Evolutionary conservation across 2,329 filamentous ascomycete species (phyloP).

Genomic region (Colletotrichum abscissum): DNA sequence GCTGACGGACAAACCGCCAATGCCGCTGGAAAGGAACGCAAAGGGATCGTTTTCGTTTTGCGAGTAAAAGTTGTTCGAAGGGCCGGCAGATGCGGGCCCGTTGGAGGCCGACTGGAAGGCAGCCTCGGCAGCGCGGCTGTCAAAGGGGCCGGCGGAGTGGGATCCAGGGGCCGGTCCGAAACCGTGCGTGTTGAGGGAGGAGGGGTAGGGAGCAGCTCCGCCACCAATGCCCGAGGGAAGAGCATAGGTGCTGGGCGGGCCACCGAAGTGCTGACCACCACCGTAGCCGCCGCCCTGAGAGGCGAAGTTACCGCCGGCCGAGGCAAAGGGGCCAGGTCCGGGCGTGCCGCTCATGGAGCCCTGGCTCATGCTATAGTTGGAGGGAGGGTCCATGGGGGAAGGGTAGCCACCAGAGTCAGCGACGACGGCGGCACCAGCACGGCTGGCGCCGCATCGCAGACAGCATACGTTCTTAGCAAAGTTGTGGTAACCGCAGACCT

Average conservation of each 20-base stretch:
- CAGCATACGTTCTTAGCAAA: slow-evolving; percentile 99
- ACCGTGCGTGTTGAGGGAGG: slow-evolving; percentile 79
- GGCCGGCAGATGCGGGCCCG: slow-evolving; percentile 80
- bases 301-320: slow-evolving; percentile 71
- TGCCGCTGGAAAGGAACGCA: slow-evolving; percentile 80
- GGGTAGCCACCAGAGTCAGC: slow-evolving; percentile 93
- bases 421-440: slow-evolving; percentile 92
- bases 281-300: slow-evolving; percentile 64
- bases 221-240: slow-evolving; percentile 88
- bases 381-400: slow-evolving; percentile 87
- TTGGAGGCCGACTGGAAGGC: slow-evolving; percentile 92
- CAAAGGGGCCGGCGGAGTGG: slow-evolving; percentile 88
- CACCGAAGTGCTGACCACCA: slow-evolving; percentile 86
- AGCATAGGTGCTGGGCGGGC: slow-evolving; percentile 88
- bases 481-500: slow-evolving; percentile 98
- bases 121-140: slow-evolving; percentile 92
- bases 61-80: slow-evolving; percentile 77
- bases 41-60: slow-evolving; percentile 80
- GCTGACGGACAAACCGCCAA: slow-evolving; percentile 78
- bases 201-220: slow-evolving; percentile 81
- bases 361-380: slow-evolving; percentile 86
- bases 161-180: slow-evolving; percentile 81
- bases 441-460: slow-evolving; percentile 93
- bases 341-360: slow-evolving; percentile 88
- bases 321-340: slow-evolving; percentile 80